Evolutionary conservation across 352 stramenopile species (phyloP).

Genomic region (Chrysophaeum taylorii): DNA sequence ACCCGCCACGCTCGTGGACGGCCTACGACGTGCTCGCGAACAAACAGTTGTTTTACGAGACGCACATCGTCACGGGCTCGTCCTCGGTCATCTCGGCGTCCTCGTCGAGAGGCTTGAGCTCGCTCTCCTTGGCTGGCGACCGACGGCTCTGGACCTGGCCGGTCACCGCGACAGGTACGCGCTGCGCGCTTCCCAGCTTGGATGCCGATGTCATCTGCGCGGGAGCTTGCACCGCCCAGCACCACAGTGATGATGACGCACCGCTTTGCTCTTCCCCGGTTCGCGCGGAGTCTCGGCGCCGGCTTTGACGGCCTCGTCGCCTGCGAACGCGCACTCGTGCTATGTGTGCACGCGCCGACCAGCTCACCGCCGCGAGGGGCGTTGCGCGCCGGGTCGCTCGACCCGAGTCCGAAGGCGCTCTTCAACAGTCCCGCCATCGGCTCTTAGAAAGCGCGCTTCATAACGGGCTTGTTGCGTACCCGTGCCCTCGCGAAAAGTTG

Average conservation of each 20-base stretch:
- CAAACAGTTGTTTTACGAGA: no score
- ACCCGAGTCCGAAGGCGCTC: neutral
- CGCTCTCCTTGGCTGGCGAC: neutral
- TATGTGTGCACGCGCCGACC: neutral
- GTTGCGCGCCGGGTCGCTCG: neutral
- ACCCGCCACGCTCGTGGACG: neutral
- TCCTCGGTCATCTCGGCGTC: neutral
- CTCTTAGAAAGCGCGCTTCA: no score
- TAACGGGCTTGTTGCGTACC: no score
- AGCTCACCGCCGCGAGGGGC: neutral
- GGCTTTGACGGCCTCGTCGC: neutral
- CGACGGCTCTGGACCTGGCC: neutral
- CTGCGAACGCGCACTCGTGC: neutral
- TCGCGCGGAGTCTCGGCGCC: neutral
- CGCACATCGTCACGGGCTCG: neutral
- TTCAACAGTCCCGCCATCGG: no score
- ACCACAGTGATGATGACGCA: no score
- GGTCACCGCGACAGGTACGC: neutral
- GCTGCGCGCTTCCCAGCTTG: neutral
- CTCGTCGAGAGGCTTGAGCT: slow-evolving; percentile 11
- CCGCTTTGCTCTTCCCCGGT: slow-evolving; percentile 1
- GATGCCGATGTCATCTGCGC: neutral
- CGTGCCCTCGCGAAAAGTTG: no score
- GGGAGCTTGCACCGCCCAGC: neutral
- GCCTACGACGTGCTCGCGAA: no score